Conservation (phyloP, 495 filamentous ascomycete genomes). For the Amphirosellinia nigrospora region DNA sequence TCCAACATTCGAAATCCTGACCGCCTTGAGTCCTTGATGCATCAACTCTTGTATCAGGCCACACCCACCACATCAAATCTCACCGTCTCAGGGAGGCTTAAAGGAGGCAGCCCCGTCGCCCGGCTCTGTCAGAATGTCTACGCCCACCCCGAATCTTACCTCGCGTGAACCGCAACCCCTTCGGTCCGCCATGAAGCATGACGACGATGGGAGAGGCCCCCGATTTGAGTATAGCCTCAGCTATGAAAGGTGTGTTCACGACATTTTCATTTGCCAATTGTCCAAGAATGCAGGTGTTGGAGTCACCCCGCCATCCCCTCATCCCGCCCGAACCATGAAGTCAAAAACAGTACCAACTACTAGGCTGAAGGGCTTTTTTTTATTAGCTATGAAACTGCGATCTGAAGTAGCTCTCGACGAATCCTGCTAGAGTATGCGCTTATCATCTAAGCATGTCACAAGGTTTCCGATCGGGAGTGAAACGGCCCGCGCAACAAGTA, state of each 20-base stretch:
- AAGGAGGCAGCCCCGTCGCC: slow-evolving; percentile 3
- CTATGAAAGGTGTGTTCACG: slow-evolving; percentile 50
- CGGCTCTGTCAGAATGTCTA: slow-evolving; percentile 27
- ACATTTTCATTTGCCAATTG: slow-evolving; percentile 12
- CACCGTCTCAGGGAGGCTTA: neutral
- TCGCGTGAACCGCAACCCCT: slow-evolving; percentile 38
- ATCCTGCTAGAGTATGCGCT: neutral
- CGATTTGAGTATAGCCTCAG: slow-evolving; percentile 35
- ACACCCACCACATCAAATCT: neutral
- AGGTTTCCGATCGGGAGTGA: neutral
- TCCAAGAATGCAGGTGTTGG: neutral
- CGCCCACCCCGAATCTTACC: slow-evolving; percentile 33
- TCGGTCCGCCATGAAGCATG: slow-evolving; percentile 52
- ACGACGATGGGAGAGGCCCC: slow-evolving; percentile 49
- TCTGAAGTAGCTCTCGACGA: neutral
- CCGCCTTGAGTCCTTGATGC: neutral
- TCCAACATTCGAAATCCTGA: neutral
- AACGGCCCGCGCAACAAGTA: neutral
- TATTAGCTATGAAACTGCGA: neutral
- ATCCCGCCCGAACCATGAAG: neutral
- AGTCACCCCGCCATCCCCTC: neutral
- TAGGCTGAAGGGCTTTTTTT: neutral
- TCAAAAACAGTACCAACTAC: neutral
- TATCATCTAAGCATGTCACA: neutral
- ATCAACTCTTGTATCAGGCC: slow-evolving; percentile 4